These are phyloP conservation scores for Boeremia lycopersici DNA, from an alignment of 2,329 filamentous ascomycete species.

Conservation along the genomic window DNA sequence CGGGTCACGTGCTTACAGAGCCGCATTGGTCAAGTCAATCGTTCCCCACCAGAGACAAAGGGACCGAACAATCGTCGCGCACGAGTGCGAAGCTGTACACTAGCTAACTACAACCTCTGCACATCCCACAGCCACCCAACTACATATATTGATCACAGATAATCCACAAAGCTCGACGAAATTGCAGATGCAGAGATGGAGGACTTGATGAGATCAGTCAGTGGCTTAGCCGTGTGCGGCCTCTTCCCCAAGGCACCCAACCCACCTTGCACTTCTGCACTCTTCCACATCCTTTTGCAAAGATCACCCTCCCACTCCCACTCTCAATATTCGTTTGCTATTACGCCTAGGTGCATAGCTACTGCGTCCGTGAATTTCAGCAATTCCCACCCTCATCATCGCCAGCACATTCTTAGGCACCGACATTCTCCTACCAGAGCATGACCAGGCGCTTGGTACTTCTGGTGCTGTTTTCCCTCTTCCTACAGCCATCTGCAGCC, in stretches of 20 bases:
- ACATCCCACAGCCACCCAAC: slow-evolving; percentile 22
- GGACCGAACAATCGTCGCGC: slow-evolving; percentile 27
- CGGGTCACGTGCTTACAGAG: slow-evolving; percentile 10
- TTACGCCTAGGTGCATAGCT: slow-evolving; percentile 4
- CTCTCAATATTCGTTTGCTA: neutral
- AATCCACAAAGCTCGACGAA: slow-evolving; percentile 27
- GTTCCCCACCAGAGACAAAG: slow-evolving; percentile 22
- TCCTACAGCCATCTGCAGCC: slow-evolving; percentile 35
- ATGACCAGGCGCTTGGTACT: slow-evolving; percentile 40
- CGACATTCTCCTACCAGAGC: slow-evolving; percentile 23
- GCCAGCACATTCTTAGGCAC: slow-evolving; percentile 29
- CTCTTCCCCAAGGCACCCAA: slow-evolving; percentile 6
- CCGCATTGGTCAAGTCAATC: slow-evolving; percentile 5
- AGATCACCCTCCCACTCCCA: neutral
- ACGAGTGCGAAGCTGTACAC: slow-evolving; percentile 33
- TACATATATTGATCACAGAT: slow-evolving; percentile 33
- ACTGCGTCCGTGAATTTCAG: neutral
- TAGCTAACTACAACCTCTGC: slow-evolving; percentile 25
- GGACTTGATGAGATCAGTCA: slow-evolving; percentile 22
- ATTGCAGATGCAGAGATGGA: slow-evolving; percentile 28
- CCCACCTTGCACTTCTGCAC: slow-evolving; percentile 7
- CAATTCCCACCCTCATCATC: slow-evolving; percentile 19
- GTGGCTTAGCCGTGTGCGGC: slow-evolving; percentile 37
- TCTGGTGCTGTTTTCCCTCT: slow-evolving; percentile 33
- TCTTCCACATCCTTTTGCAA: neutral